Evolutionary conservation across 768 basidiomycete genomes (phyloP).

Genomic region (Pleurotus pulmonarius): DNA sequence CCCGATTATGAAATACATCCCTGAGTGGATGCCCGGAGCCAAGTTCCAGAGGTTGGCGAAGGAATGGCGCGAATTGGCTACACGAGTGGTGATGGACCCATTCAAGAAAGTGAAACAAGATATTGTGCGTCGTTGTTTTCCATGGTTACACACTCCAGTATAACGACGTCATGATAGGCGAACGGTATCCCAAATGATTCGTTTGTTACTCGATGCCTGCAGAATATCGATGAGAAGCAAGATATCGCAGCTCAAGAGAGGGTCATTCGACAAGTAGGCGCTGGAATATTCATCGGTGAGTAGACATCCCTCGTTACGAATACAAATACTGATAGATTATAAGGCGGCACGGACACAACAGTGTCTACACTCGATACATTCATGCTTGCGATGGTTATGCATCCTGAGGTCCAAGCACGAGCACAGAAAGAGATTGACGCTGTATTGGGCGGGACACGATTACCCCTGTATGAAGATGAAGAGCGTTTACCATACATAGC

Average conservation of each 20-base stretch:
- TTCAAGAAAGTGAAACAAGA: conserved; percentile 28
- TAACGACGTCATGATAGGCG: neutral
- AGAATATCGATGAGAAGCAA: neutral
- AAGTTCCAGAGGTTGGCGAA: conserved; percentile 37
- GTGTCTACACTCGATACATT: conserved; percentile 28
- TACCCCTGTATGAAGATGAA: conserved; percentile 30
- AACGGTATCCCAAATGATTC: conserved; percentile 8
- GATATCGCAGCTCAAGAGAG: neutral
- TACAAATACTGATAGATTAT: neutral
- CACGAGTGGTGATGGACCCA: conserved; percentile 33
- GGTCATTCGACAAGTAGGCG: neutral
- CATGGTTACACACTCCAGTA: neutral
- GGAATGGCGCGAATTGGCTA: conserved; percentile 23
- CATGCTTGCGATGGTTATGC: conserved; percentile 29
- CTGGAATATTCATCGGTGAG: conserved; percentile 4
- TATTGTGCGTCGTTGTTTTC: conserved; percentile 22
- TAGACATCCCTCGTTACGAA: neutral
- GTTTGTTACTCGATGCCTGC: conserved; percentile 3
- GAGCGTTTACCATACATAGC: conserved; percentile 27
- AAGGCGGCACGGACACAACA: conserved; percentile 31
- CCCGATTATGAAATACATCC: conserved; percentile 17
- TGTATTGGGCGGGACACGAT: conserved; percentile 25
- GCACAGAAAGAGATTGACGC: conserved; percentile 35
- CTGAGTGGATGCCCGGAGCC: conserved; percentile 35
- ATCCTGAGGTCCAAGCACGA: conserved; percentile 29